A percentile compares a stretch with the other conserved stretches of the same genome.
Evolutionary conservation across 495 filamentous ascomycete species (phyloP).

Genomic region (Xylaria acuta): DNA sequence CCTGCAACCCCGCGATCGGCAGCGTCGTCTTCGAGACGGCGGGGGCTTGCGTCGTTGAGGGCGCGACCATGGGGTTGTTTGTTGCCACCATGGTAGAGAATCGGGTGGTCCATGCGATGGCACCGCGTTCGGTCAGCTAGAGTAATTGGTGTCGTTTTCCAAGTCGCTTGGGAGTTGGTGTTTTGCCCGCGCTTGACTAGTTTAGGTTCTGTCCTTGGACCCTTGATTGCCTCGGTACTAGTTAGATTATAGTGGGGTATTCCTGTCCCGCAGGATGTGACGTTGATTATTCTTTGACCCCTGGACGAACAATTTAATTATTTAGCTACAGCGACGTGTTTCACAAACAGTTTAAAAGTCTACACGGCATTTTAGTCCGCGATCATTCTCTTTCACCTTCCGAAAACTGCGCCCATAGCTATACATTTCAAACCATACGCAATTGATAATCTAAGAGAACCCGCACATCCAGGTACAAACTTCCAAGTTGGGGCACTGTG

Average conservation of each 20-base stretch:
- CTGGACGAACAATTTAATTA: not conserved
- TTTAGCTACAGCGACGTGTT: not conserved
- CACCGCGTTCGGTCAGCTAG: not conserved
- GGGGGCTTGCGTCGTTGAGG: conserved; percentile 38
- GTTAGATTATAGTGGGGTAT: conserved; percentile 9
- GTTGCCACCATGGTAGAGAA: conserved; percentile 31
- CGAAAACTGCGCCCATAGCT: not conserved
- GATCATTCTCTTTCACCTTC: not conserved
- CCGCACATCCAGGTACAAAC: not conserved
- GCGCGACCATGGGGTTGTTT: conserved; percentile 36
- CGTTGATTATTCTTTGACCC: not conserved
- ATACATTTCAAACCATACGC: not conserved
- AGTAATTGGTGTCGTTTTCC: too few relatives aligned
- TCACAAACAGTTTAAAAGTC: not conserved
- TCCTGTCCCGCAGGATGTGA: not conserved
- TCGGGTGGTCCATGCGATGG: not conserved
- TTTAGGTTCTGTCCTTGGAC: not conserved
- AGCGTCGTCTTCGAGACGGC: conserved; percentile 65
- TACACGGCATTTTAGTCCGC: not conserved
- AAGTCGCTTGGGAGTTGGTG: not conserved
- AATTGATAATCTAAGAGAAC: not conserved
- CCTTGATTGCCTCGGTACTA: not conserved
- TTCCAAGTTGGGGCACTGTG: not conserved
- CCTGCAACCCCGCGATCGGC: conserved; percentile 76
- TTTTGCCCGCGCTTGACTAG: not conserved